Evolutionary conservation across 192 early-diverging fungal species (phyloP).

Genomic region (Phycomyces blakesleeanus): DNA sequence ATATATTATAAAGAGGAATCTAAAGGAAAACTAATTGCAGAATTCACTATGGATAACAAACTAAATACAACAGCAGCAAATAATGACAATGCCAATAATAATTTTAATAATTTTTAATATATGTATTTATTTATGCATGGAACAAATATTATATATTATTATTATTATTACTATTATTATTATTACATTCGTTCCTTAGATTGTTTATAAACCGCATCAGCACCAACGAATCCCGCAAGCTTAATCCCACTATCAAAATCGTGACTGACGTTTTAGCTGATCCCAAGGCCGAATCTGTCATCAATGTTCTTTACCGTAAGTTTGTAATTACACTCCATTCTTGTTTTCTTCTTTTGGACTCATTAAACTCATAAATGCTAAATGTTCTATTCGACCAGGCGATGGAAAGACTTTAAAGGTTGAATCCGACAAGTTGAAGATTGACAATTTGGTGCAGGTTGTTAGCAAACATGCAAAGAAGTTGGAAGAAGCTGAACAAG

Average conservation of each 20-base stretch:
- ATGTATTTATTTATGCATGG: too few species aligned
- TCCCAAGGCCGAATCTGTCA: slow-evolving; percentile 32
- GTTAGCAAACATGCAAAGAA: slow-evolving; percentile 55
- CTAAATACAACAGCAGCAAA: too few species aligned
- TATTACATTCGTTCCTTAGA: too few species aligned
- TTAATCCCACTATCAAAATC: slow-evolving; percentile 47
- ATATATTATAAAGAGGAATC: too few species aligned
- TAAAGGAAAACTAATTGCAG: too few species aligned
- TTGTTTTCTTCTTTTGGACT: not conserved
- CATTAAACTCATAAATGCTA: too few species aligned
- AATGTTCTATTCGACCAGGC: slow-evolving; percentile 29
- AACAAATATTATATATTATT: too few species aligned
- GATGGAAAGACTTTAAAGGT: slow-evolving; percentile 47
- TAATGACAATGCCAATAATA: too few species aligned
- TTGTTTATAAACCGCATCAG: slow-evolving; percentile 48
- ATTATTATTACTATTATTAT: too few species aligned
- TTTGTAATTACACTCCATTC: not conserved
- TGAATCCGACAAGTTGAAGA: slow-evolving; percentile 43
- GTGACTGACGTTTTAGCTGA: slow-evolving; percentile 44
- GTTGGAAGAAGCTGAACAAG: slow-evolving; percentile 49
- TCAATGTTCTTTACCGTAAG: slow-evolving; percentile 47
- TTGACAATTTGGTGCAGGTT: slow-evolving; percentile 40
- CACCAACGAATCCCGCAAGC: slow-evolving; percentile 41
- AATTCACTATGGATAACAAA: too few species aligned
- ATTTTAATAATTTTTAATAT: too few species aligned